Percentiles rank a stretch among this genome's conserved stretches.
Evolutionary conservation across 73 alveolate species (phyloP).

Genomic region (Blepharisma japonicum): DNA sequence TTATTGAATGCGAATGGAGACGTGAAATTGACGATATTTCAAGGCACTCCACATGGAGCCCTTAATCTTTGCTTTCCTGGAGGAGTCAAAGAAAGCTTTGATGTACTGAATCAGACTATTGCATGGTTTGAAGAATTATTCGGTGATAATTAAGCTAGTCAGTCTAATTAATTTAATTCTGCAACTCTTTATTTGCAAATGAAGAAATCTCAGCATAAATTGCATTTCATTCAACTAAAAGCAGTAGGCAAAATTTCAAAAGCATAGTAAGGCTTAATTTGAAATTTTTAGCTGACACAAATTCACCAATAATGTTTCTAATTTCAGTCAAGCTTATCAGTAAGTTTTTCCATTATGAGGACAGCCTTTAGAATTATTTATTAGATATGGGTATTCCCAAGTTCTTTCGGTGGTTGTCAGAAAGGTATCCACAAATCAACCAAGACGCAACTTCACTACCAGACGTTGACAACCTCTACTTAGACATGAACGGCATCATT

Average conservation of each 20-base stretch:
- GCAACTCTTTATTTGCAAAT: no score
- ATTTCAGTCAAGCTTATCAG: no score
- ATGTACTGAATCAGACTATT: not conserved
- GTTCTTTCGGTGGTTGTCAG: slow-evolving; percentile 89
- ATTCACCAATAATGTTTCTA: no score
- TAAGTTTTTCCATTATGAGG: no score
- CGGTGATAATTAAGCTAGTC: not conserved
- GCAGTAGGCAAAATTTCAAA: no score
- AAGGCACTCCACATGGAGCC: slow-evolving; percentile 21
- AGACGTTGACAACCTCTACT: slow-evolving; percentile 86
- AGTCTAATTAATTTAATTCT: no score
- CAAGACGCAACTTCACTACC: slow-evolving; percentile 76
- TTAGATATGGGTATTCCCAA: slow-evolving; percentile 96
- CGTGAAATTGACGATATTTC: not conserved
- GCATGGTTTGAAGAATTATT: not conserved
- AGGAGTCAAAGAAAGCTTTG: not conserved
- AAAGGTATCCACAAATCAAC: slow-evolving; percentile 89
- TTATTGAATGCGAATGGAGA: not conserved
- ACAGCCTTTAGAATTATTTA: no score
- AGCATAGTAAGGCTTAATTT: no score
- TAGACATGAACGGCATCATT: slow-evolving; percentile 96
- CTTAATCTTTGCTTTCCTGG: not conserved
- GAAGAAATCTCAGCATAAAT: no score
- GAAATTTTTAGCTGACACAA: no score
- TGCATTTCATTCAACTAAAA: no score